phyloP scores from a whole-genome alignment of 2,329 filamentous ascomycete species.

The Didymella glomerata region DNA sequence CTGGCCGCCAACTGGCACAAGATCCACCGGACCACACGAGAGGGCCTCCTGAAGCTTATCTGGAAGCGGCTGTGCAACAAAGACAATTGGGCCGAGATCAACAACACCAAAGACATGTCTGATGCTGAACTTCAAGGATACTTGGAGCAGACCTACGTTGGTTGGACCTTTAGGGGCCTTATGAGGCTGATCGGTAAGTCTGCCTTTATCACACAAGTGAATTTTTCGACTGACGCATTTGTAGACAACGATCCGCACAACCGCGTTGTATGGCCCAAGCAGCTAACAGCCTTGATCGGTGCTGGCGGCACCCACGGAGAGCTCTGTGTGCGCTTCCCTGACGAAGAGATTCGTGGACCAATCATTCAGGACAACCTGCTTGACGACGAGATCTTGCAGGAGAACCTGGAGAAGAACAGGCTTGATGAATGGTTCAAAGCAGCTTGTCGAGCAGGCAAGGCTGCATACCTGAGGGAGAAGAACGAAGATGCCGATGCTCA shows the following conservation, averaged over 20 bases:
- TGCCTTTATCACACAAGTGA: background rate
- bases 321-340: constrained; percentile 62
- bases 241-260: constrained; percentile 21
- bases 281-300: constrained; percentile 38
- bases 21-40: constrained; percentile 55
- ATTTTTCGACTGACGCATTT: constrained; percentile 13
- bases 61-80: constrained; percentile 88
- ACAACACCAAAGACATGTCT: constrained; percentile 77
- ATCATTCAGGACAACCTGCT: constrained; percentile 75
- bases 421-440: constrained; percentile 73
- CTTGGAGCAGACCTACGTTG: constrained; percentile 70
- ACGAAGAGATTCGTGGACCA: constrained; percentile 69
- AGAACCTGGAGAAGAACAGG: constrained; percentile 71
- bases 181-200: constrained; percentile 67
- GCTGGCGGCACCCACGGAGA: constrained; percentile 66
- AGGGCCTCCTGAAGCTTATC: constrained; percentile 68
- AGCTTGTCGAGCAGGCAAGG: constrained; percentile 51
- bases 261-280: constrained; percentile 32
- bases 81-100: constrained; percentile 84
- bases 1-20: constrained; percentile 63
- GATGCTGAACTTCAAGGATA: constrained; percentile 72
- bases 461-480: constrained; percentile 35
- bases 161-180: constrained; percentile 70
- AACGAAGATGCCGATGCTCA: constrained; percentile 29
- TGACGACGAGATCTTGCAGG: constrained; percentile 73